Evolutionary conservation across 306 rosid species (phyloP), one percentile per base, ranked within the genome.

Genomic region (Fragaria ananassa): DNA sequence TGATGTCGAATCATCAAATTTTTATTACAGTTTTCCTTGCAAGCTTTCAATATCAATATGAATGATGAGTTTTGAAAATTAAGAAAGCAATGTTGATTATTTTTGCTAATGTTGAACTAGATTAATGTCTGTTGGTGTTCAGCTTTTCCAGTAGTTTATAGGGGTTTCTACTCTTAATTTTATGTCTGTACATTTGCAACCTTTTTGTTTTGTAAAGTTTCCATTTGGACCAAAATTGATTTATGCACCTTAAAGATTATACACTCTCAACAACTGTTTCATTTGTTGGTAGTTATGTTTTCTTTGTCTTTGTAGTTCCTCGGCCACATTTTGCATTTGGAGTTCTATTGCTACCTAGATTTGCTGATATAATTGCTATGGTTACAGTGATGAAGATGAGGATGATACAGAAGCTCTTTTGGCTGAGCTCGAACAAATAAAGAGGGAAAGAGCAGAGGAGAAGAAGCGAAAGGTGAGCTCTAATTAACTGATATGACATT

Each of bases 381-480:
- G 49, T 25, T 35, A 70, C 41, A 86, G 91, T 81, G 93, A 83
- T 44, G 93, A 85, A 0, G 90, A 88, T 0, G 92, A 91, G 0
- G 97, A 90, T 69, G 97, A 92, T 70, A 90, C 96, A 19, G 97
- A 90, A 85, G 99, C 99, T 44, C 87, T 92, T 71, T 51, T 89
- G 85, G 98, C 96, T 19, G 99, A 95, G 90, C 97, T 95, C 72
- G 99, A 92, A 87, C 99, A 91, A 81, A 95, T 95, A 83, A 95
- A 87, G 88, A 92, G 89, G 87, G 99, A 95, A 83, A 88, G 97
- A 81, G 97, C 91, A 11, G 97, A 95, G 89, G 98, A 95, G 87
- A 92, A 88, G 89, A 89, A 85, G 6, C 88, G 90, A 15, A 89
- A 85, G 97, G 99, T 90, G 85, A 84, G 85, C 11, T 71, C 78